Evolutionary conservation across 352 stramenopile species (phyloP).

Genomic region (Phytopythium kandeliae): DNA sequence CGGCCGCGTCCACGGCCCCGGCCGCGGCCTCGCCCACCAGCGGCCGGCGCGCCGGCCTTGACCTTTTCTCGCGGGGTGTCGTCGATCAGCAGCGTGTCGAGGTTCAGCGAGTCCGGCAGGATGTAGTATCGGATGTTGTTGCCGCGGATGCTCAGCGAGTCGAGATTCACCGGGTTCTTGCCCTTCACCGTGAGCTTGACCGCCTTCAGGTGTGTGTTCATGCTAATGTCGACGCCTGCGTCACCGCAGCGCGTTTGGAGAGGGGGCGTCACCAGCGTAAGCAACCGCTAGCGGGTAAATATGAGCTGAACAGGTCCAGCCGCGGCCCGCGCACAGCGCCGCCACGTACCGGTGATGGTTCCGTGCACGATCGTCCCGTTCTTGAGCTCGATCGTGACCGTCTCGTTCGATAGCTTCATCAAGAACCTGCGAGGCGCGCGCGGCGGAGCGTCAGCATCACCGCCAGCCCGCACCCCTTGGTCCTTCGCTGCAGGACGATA

Average conservation of each 20-base stretch:
- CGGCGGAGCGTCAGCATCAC: not conserved
- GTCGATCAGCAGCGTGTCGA: slow-evolving; percentile 98
- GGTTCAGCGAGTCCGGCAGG: slow-evolving; percentile 95
- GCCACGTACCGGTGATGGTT: slow-evolving; percentile 92
- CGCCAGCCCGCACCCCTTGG: not conserved
- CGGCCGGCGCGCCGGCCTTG: slow-evolving; percentile 54
- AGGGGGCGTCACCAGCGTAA: not conserved
- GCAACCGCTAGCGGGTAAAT: too few relatives aligned
- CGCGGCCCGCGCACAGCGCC: too few relatives aligned
- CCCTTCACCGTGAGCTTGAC: slow-evolving; percentile 97
- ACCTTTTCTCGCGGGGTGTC: slow-evolving; percentile 96
- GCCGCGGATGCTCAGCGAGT: slow-evolving; percentile 97
- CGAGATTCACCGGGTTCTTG: slow-evolving; percentile 96
- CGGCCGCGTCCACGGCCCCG: slow-evolving; percentile 70
- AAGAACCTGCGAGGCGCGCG: slow-evolving; percentile 81
- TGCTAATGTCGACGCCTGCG: slow-evolving; percentile 97
- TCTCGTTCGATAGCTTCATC: slow-evolving; percentile 99
- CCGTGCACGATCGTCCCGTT: slow-evolving; percentile 99
- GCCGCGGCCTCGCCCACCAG: slow-evolving; percentile 69
- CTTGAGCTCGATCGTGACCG: slow-evolving; percentile 99
- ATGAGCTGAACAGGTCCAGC: too few relatives aligned
- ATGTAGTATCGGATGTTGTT: slow-evolving; percentile 98
- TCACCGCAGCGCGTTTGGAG: not conserved
- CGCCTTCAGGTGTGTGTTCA: slow-evolving; percentile 99
- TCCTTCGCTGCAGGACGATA: not conserved